These are phyloP conservation scores for Dipodascus geniculatus DNA, from an alignment of 805 yeast genomes.

Conservation along the genomic window DNA sequence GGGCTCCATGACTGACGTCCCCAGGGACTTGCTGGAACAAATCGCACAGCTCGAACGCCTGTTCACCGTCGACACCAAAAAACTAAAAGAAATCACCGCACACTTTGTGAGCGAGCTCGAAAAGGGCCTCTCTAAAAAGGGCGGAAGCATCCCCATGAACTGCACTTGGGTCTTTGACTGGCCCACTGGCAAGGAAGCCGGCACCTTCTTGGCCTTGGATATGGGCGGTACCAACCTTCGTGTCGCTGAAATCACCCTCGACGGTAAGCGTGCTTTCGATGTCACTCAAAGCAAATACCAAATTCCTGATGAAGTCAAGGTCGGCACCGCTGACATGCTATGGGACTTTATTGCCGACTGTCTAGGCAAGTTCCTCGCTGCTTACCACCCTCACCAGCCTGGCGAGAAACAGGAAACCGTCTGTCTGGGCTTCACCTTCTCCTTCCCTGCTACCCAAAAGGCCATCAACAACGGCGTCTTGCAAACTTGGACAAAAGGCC, in stretches of 20 bases:
- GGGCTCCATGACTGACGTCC: constrained; percentile 57
- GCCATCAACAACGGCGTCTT: constrained; percentile 77
- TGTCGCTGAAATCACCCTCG: constrained; percentile 75
- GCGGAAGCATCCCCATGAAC: constrained; percentile 61
- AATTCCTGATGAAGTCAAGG: constrained; percentile 67
- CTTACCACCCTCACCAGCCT: constrained; percentile 35
- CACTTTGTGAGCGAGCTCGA: constrained; percentile 72
- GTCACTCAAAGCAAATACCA: constrained; percentile 78
- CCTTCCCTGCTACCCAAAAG: constrained; percentile 66
- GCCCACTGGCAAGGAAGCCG: constrained; percentile 87
- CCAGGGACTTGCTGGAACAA: constrained; percentile 48
- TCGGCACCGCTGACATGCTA: constrained; percentile 60
- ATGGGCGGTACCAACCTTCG: constrained; percentile 96
- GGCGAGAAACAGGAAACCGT: constrained; percentile 35
- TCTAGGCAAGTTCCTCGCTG: constrained; percentile 56
- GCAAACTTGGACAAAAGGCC: constrained; percentile 97
- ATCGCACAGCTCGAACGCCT: constrained; percentile 45
- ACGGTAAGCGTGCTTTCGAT: constrained; percentile 77
- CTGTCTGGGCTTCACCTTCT: constrained; percentile 90
- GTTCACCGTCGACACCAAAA: constrained; percentile 50
- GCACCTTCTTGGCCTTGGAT: constrained; percentile 86
- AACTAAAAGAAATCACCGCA: constrained; percentile 51
- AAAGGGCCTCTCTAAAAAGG: constrained; percentile 51
- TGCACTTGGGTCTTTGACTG: constrained; percentile 93
- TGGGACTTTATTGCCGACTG: constrained; percentile 82